Evolutionary conservation across 2,329 filamentous ascomycete genomes (phyloP), one percentile per base, ranked within the genome.

Genomic region (Aplosporella prunicola): DNA sequence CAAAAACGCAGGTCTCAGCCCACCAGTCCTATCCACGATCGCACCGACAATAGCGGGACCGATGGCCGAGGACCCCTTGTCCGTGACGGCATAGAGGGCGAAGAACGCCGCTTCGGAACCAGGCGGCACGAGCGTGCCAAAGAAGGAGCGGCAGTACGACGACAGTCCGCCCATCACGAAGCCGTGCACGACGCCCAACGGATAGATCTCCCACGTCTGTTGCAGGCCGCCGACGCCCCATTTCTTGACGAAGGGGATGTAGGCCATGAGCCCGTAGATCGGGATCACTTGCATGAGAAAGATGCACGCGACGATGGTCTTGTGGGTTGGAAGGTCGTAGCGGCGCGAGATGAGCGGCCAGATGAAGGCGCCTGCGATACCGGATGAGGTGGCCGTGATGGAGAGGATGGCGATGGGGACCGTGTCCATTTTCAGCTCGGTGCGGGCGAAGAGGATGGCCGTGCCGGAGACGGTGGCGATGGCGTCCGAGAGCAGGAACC

Each of bases 401-500:
- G 85, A 93, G 47, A 96, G 87, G 52, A 93, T 68, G 1, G 85
- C 89, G 18, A 95, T 65, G 0, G 82, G 80, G 59, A 85, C 87
- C 0, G 87, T 82, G 46, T 78, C 73, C 86, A 96, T 94, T 48
- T 84, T 75, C 10, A 96, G 68, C 53, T 88, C 76, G 0, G 87
- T 95, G 60, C 93, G 93, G 15, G 87, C 89, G 55, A 93, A 95
- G 8, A 96, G 68, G 18, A 95, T 85, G 1, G 89, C 88, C 0
- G 88, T 94, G n/a, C 85, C 88, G 16, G 84, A 89, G 1, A 93
- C 87, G 0, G 89, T 95, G 3, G 89, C 89, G 43, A 95, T 83
- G 16, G 85, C 85, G 52, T 96, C 89, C 2, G 85, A 93, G 2
- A 95, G 71, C 10, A 95, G 70, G 53, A 96, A 94, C 89, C 89